Conservation (phyloP, 306 rosid genomes). For the Cicer arietinum region DNA sequence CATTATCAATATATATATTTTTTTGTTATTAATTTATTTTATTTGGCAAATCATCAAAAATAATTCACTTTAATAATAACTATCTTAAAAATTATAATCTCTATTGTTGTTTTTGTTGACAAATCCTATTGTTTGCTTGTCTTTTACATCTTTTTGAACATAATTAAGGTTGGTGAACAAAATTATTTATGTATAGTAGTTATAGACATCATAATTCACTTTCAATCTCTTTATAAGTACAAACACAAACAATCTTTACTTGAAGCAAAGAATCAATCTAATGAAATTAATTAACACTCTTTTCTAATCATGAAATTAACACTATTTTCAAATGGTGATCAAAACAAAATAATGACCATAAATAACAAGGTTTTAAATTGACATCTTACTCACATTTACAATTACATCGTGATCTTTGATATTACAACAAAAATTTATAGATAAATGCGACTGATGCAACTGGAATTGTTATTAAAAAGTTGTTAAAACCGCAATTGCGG, state of each 20-base stretch:
- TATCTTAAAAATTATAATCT: too few species aligned
- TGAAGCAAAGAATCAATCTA: conserved; percentile 35
- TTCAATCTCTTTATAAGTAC: conserved; percentile 18
- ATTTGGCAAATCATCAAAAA: too few species aligned
- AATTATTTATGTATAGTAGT: conserved; percentile 30
- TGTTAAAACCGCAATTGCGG: too few species aligned
- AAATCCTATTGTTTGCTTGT: neutral
- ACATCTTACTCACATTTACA: too few species aligned
- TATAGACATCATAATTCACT: conserved; percentile 37
- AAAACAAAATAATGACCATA: conserved; percentile 6
- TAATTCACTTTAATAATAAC: too few species aligned
- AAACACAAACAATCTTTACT: conserved; percentile 31
- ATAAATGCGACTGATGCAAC: too few species aligned
- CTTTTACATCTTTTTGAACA: conserved; percentile 23
- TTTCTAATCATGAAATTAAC: neutral
- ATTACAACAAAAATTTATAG: too few species aligned
- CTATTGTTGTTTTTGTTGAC: too few species aligned
- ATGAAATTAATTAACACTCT: neutral
- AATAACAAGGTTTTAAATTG: neutral
- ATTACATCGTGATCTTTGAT: too few species aligned
- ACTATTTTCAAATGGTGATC: conserved; percentile 3
- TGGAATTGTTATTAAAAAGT: too few species aligned
- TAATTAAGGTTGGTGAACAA: conserved; percentile 43
- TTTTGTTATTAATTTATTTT: too few species aligned
- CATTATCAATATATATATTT: too few species aligned